These are phyloP conservation scores for Phaeophleospora eucalypticola DNA, from an alignment of 2,329 filamentous ascomycete genomes.

Conservation along the genomic window DNA sequence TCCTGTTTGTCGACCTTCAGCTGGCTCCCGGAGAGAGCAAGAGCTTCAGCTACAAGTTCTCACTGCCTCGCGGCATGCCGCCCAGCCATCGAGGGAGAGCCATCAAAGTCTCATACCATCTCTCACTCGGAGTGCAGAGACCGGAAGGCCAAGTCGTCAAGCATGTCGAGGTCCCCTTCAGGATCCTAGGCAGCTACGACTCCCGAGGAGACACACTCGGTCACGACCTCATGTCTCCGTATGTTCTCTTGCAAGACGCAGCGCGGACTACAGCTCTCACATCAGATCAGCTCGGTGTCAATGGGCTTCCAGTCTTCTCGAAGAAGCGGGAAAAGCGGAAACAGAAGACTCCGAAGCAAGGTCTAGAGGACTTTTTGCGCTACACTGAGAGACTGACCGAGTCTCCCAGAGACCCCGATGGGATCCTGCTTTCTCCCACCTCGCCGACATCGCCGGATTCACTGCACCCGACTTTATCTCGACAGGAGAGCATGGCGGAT, in stretches of 20 bases:
- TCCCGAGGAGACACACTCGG: constrained; percentile 81
- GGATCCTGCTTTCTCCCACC: constrained; percentile 69
- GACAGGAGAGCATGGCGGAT: constrained; percentile 32
- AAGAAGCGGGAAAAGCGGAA: constrained; percentile 31
- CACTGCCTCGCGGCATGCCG: constrained; percentile 80
- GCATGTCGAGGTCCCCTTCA: constrained; percentile 88
- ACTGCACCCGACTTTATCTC: constrained; percentile 54
- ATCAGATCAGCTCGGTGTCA: constrained; percentile 11
- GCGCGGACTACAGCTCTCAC: constrained; percentile 53
- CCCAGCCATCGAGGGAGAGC: constrained; percentile 87
- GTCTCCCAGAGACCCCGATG: constrained; percentile 51
- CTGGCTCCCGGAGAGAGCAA: constrained; percentile 84
- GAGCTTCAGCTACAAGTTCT: constrained; percentile 82
- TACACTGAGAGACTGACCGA: constrained; percentile 74
- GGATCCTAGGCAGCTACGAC: constrained; percentile 90
- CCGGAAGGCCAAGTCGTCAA: constrained; percentile 77
- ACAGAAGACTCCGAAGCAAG: constrained; percentile 30
- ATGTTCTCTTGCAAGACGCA: constrained; percentile 81
- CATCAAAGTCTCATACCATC: constrained; percentile 87
- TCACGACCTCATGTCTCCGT: constrained; percentile 91
- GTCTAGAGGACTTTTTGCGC: constrained; percentile 62
- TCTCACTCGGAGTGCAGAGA: constrained; percentile 87
- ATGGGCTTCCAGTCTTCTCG: constrained; percentile 15
- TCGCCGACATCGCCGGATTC: constrained; percentile 46
- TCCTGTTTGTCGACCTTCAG: constrained; percentile 89